Evolutionary conservation across 2,329 filamentous ascomycete genomes (phyloP), one percentile per base, ranked within the genome.

Genomic region (Fusarium circinatum): DNA sequence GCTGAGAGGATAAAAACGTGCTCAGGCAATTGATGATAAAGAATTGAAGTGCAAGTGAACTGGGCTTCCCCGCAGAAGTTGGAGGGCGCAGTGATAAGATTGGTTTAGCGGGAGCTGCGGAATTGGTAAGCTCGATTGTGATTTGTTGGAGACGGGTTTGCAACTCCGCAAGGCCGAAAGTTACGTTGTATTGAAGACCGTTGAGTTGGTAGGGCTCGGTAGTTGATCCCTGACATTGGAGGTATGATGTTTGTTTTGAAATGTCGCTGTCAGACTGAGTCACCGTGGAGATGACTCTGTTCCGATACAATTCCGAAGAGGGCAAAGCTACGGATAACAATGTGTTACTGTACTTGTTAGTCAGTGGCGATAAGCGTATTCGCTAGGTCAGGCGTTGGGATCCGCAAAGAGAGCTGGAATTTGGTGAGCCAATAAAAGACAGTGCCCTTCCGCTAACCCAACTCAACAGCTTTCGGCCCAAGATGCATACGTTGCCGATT

Each of bases 51-150:
- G 45, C 24, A 52, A 52, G 26, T 36, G 41, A 42, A 41, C 20
- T 51, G 44, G 20, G 38, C 48, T 74, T 71, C 70, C 70, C 70
- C 70, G 70, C 70, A 74, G 71, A 62, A 71, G 63, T 57, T 52
- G 8, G 57, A 66, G 26, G 11, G 36, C 30, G 30, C 28, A 9
- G n/a, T 17, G 54, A 61, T 49, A 32, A 62, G 44, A 62, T 58
- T 52, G 65, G 70, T n/a, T 59, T 74, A 74, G 70, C 42, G 51
- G 34, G 51, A 54, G 14, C 51, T 24, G 34, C 34, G 65, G 26
- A 52, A 52, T 41, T 60, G 47, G 47, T 54, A 42, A 57, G 41
- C 49, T 24, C 8, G n/a, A 2, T n/a, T 44, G 32, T 49, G 20
- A 62, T 62, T 62, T 47, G 28, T 24, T 54, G 28, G 44, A 39